Evolutionary conservation across 345 rosid species (phyloP).

Genomic region (Moricandia moricandioides): DNA sequence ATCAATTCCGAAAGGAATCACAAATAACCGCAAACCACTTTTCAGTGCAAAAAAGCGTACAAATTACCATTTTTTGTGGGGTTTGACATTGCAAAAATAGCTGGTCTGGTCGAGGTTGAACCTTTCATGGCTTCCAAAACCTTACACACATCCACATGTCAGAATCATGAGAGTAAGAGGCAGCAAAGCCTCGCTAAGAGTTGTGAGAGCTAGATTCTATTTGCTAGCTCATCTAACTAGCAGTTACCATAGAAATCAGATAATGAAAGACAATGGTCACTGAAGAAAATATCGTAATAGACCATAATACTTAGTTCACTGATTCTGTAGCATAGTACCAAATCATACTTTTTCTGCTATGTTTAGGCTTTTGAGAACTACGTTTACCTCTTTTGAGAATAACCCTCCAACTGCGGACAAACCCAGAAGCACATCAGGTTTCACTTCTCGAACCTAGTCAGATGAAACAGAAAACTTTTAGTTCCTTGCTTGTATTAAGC

Average conservation of each 20-base stretch:
- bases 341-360: background rate
- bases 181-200: background rate
- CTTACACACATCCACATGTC: constrained; percentile 38
- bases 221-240: constrained; percentile 13
- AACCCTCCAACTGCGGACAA: constrained; percentile 99
- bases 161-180: constrained; percentile 13
- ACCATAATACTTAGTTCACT: constrained; percentile 4
- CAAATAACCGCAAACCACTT: background rate
- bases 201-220: constrained; percentile 1
- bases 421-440: constrained; percentile 99
- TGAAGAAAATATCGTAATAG: background rate
- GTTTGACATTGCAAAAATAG: constrained; percentile 98
- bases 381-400: constrained; percentile 85
- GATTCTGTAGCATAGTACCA: constrained; percentile 6
- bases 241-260: background rate
- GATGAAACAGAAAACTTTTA: constrained; percentile 22
- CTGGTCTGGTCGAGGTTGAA: constrained; percentile 95
- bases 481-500: constrained; percentile 1
- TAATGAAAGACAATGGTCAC: background rate
- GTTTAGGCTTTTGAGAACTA: background rate
- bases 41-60: background rate
- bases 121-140: constrained; percentile 91
- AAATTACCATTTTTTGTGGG: constrained; percentile 84
- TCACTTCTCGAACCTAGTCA: constrained; percentile 81
- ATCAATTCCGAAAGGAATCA: constrained; percentile 9